Percentiles rank a stretch among this genome's conserved stretches.
Evolutionary conservation across 2,329 filamentous ascomycete species (phyloP).

Genomic region (Aureobasidium uvarum): DNA sequence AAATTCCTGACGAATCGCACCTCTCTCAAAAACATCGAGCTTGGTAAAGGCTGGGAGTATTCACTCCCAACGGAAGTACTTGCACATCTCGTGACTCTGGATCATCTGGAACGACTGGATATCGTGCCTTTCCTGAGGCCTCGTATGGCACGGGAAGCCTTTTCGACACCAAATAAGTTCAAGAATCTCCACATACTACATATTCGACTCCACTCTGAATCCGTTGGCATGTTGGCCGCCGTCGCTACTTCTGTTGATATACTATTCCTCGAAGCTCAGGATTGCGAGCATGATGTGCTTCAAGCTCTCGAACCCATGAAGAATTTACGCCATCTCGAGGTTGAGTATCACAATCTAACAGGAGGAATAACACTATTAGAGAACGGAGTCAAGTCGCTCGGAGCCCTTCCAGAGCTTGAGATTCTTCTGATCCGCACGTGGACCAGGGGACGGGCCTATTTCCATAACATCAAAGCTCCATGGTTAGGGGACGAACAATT

Average conservation of each 20-base stretch:
- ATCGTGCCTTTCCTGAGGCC: neutral
- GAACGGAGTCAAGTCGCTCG: neutral
- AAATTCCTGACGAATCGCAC: constrained; percentile 3
- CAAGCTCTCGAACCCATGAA: constrained; percentile 2
- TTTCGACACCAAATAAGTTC: neutral
- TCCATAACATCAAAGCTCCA: neutral
- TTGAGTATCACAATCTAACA: neutral
- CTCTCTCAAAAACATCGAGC: neutral
- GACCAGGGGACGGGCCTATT: neutral
- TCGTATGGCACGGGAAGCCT: neutral
- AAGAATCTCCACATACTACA: constrained; percentile 1
- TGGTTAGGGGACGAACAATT: constrained; percentile 4
- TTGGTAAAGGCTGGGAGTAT: constrained; percentile 1
- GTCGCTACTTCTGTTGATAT: neutral
- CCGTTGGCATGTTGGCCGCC: neutral
- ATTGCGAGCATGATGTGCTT: neutral
- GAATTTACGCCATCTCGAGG: neutral
- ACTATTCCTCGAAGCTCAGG: neutral
- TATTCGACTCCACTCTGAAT: constrained; percentile 1
- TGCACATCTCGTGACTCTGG: neutral
- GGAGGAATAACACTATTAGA: neutral
- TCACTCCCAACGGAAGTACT: neutral
- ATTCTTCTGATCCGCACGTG: neutral
- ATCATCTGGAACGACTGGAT: neutral
- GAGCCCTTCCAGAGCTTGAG: neutral